Base-by-base conservation (phyloP, 148 eudicot genomes). In the Vaccinium corymbosum region DNA sequence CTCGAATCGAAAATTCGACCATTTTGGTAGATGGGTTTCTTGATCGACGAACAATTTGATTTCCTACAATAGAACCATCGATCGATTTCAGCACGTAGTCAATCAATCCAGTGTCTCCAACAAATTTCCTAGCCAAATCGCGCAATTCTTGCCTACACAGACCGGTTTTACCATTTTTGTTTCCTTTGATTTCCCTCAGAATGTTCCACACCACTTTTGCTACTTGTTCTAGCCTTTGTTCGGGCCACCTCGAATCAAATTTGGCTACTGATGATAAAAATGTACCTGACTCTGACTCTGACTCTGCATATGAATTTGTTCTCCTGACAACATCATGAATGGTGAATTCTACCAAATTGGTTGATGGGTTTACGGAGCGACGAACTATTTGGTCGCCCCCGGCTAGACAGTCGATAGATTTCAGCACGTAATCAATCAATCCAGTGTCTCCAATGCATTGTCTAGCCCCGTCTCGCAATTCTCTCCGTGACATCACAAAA, bases 371-470 rank as follows among this genome's bases (percentile, higher is more conserved):
- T 0, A 57, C 25, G 1, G 79, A 57, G 11, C 90, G 88, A 64
- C 80, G 71, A 29, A 88, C 70, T 76, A 86, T 82, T 13, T 70
- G 83, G 49, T 86, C 76, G 11, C 62, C 87, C 56, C 62, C 74
- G 22, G 51, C 57, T 55, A 88, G 46, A 53, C 79, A 72, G 12
- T 57, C 85, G 35, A 88, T 86, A 7, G 90, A 88, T 56, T 86
- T 86, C 6, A 88, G 87, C 81, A 88, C 88, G 62, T 73, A 82
- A 82, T 88, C 90, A n/a, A 88, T 84, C 83, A 88, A 85, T 29
- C 88, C 90, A 19, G 87, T 86, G 62, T 88, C 90, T 1, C 90
- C 90, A 66, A 88, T 76, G 59, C 73, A 78, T 27, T 80, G 76
- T 78, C 90, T 50, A 13, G 86, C 85, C 86, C n/a, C 85, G 12